A percentile compares a stretch with the other conserved stretches of the same genome.
These are phyloP conservation scores for Schizophyllum commune DNA, from an alignment of 1,284 basidiomycete genomes.

Conservation along the genomic window DNA sequence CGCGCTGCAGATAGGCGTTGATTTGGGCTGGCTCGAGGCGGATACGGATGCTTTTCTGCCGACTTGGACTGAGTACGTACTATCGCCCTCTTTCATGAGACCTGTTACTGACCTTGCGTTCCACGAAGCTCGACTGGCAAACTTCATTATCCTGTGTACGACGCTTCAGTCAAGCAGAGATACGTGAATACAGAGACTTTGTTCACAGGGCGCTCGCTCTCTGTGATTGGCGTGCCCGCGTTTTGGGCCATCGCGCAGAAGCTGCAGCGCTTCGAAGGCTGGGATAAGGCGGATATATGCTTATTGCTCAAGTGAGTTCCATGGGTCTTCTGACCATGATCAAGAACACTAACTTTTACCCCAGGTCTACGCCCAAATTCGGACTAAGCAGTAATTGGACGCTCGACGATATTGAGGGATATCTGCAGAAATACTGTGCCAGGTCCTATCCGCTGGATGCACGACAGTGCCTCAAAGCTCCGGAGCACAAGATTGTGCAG, in stretches of 20 bases:
- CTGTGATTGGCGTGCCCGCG: slow-evolving; percentile 41
- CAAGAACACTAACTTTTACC: no score
- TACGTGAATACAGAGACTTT: slow-evolving; percentile 21
- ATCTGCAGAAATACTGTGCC: no score
- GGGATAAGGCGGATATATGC: slow-evolving; percentile 46
- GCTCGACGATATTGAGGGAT: no score
- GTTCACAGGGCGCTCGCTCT: background rate
- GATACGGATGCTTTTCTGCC: slow-evolving; percentile 62
- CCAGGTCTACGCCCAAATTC: no score
- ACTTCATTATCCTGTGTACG: slow-evolving; percentile 52
- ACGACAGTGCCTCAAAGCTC: no score
- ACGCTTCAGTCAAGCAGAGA: slow-evolving; percentile 37
- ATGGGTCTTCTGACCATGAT: no score
- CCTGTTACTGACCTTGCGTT: slow-evolving; percentile 3
- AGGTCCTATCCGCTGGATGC: no score
- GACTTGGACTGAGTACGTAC: slow-evolving; percentile 49
- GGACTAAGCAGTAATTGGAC: no score
- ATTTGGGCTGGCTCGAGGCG: slow-evolving; percentile 67
- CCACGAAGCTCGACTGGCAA: slow-evolving; percentile 23
- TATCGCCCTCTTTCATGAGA: slow-evolving; percentile 1
- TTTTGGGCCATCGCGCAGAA: slow-evolving; percentile 65
- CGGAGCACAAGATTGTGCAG: no score
- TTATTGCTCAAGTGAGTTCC: slow-evolving; percentile 23
- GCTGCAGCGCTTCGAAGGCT: slow-evolving; percentile 54
- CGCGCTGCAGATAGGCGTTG: slow-evolving; percentile 41